phyloP scores from a whole-genome alignment of 495 filamentous ascomycete species.

The Trichoderma reesei region DNA sequence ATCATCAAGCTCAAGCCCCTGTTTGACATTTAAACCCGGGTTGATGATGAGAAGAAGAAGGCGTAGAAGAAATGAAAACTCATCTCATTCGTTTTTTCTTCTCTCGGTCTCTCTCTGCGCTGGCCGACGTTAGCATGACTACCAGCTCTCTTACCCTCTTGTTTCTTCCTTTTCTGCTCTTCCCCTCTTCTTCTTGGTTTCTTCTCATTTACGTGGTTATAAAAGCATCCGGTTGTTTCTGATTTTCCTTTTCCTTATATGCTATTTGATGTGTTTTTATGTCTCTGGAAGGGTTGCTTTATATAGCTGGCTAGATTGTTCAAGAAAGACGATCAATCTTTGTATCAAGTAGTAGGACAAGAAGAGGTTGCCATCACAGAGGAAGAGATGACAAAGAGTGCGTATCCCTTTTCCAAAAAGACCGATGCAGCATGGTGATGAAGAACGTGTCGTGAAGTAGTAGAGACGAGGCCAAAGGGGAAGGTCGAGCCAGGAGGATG shows the following conservation, averaged over 20 bases:
- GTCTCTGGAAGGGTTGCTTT: neutral
- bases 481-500: too few species aligned
- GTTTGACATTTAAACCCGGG: slow-evolving; percentile 67
- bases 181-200: too few species aligned
- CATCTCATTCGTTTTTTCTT: neutral
- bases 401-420: neutral
- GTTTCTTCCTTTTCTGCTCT: too few species aligned
- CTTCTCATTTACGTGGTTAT: too few species aligned
- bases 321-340: neutral
- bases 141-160: neutral
- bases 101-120: neutral
- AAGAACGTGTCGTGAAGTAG: too few species aligned
- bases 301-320: neutral
- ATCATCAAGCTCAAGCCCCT: slow-evolving; percentile 84
- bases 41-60: slow-evolving; percentile 3
- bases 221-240: neutral
- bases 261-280: neutral
- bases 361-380: neutral
- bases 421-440: too few species aligned
- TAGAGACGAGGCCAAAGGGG: too few species aligned
- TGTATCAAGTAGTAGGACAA: neutral
- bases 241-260: neutral
- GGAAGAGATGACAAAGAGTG: neutral
- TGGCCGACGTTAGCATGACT: too few species aligned
- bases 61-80: neutral